Percentiles rank a stretch among this genome's conserved stretches.
phyloP scores from a whole-genome alignment of 1,139 yeast species.

The Geotrichum reessii region DNA sequence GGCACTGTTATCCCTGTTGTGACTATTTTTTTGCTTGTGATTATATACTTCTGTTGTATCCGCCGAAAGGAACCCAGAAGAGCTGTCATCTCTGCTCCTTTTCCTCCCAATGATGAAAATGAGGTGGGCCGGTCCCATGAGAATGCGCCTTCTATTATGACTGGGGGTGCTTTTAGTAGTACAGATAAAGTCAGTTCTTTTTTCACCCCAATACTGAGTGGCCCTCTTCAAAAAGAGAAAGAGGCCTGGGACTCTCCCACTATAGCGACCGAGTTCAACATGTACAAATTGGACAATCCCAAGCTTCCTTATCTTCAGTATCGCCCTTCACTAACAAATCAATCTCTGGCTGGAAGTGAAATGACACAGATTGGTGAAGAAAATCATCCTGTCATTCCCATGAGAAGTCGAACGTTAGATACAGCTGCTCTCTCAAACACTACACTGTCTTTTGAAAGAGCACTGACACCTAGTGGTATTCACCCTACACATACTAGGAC shows the following conservation, averaged over 20 bases:
- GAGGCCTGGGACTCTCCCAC: conserved; percentile 15
- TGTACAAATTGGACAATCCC: conserved; percentile 17
- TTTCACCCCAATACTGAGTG: conserved; percentile 7
- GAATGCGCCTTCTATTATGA: conserved; percentile 5
- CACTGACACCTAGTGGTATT: background rate
- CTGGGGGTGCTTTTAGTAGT: conserved; percentile 1
- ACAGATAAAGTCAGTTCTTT: conserved; percentile 9
- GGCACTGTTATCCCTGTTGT: conserved; percentile 78
- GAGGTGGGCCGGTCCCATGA: conserved; percentile 18
- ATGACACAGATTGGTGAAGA: conserved; percentile 9
- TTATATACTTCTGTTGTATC: conserved; percentile 46
- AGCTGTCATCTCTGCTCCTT: conserved; percentile 17
- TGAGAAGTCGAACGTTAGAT: background rate
- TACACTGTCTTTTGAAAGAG: background rate
- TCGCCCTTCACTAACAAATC: conserved; percentile 1
- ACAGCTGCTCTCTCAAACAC: background rate
- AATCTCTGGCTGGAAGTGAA: conserved; percentile 10
- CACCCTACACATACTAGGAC: background rate
- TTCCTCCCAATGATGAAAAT: conserved; percentile 20
- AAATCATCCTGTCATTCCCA: too few relatives aligned
- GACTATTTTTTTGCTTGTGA: conserved; percentile 40
- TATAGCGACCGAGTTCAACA: conserved; percentile 14
- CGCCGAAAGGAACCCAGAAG: conserved; percentile 21
- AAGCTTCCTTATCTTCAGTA: background rate
- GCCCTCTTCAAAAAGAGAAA: background rate